Conservation (phyloP, 345 rosid species). For the Heritiera littoralis region DNA sequence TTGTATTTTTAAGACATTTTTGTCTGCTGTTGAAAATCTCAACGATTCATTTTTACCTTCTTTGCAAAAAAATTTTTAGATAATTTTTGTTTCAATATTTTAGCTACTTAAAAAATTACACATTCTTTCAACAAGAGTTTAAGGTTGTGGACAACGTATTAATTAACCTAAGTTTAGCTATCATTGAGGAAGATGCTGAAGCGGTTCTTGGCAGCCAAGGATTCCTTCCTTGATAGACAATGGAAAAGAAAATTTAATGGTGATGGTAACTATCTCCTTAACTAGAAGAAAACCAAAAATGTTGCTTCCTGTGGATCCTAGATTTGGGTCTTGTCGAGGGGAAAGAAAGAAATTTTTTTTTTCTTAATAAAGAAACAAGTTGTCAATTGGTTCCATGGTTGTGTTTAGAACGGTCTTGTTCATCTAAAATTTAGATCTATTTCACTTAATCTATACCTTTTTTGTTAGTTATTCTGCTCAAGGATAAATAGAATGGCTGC, state of each 20-base stretch:
- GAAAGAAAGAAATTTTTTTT: not conserved
- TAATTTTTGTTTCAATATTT: not conserved
- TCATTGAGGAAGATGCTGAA: too few relatives aligned
- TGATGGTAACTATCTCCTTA: not conserved
- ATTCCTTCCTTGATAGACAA: not conserved
- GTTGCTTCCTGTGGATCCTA: not conserved
- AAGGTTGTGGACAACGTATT: too few relatives aligned
- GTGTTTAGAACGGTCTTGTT: not conserved
- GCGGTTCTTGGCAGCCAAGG: too few relatives aligned
- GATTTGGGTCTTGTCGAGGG: not conserved
- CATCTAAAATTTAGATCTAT: not conserved
- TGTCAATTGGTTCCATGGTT: not conserved
- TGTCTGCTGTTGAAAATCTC: not conserved
- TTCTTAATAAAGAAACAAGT: not conserved
- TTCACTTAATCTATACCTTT: not conserved
- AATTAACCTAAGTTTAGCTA: too few relatives aligned
- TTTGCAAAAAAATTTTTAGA: not conserved
- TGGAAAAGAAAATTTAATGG: not conserved
- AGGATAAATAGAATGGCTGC: not conserved
- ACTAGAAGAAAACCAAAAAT: not conserved
- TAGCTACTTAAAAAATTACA: not conserved
- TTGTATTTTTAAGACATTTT: not conserved
- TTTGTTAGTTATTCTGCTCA: not conserved
- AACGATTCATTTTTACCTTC: not conserved
- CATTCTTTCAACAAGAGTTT: not conserved